Evolutionary conservation across 257 asterid genomes (phyloP).

Genomic region (Penstemon eatonii): DNA sequence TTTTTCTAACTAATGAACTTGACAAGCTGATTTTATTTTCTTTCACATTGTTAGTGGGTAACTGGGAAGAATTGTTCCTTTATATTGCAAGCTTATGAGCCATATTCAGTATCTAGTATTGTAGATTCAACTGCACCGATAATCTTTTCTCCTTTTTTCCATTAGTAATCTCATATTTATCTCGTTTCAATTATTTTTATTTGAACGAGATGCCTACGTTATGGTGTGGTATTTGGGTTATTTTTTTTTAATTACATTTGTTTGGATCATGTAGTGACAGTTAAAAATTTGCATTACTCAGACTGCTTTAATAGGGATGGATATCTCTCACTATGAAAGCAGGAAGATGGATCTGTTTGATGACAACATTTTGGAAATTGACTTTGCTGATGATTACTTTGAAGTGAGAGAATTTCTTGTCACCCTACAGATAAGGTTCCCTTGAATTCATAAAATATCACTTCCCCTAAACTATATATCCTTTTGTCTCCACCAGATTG

Average conservation of each 20-base stretch:
- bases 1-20: neutral
- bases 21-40: neutral
- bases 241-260: neutral
- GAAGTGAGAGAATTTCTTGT: slow-evolving; percentile 46
- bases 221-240: neutral
- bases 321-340: slow-evolving; percentile 55
- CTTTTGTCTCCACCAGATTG: slow-evolving; percentile 42
- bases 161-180: neutral
- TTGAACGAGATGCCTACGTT: neutral
- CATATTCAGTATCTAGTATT: no score
- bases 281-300: slow-evolving; percentile 37
- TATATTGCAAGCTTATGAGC: no score
- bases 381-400: slow-evolving; percentile 45
- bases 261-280: slow-evolving; percentile 23
- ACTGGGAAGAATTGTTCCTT: slow-evolving; percentile 15
- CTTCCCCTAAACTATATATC: slow-evolving; percentile 9
- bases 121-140: no score
- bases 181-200: slow-evolving; percentile 4
- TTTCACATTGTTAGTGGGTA: slow-evolving; percentile 9
- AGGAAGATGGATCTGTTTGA: slow-evolving; percentile 47
- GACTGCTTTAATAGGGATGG: slow-evolving; percentile 79
- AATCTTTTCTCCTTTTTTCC: no score
- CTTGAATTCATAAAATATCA: slow-evolving; percentile 4
- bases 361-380: slow-evolving; percentile 41
- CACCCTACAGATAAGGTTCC: slow-evolving; percentile 4